These are phyloP conservation scores for Colletotrichum gigasporum DNA, from an alignment of 2,329 filamentous ascomycete species.

Conservation along the genomic window DNA sequence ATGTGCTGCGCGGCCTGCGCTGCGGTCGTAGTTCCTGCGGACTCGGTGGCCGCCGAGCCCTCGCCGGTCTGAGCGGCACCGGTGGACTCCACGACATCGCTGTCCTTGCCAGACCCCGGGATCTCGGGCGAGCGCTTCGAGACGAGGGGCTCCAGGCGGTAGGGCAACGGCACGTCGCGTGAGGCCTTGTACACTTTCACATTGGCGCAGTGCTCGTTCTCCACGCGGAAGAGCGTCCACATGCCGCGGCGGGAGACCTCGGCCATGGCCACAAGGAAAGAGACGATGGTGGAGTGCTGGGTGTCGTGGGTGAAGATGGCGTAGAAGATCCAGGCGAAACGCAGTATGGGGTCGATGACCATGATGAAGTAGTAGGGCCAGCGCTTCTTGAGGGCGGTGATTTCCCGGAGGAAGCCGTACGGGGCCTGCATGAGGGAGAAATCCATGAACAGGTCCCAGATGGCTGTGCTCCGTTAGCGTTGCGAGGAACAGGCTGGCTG, in stretches of 20 bases:
- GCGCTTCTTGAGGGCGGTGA: conserved; percentile 78
- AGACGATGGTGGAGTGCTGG: conserved; percentile 84
- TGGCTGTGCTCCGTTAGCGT: conserved; percentile 53
- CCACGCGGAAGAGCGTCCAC: conserved; percentile 93
- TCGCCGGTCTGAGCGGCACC: conserved; percentile 4
- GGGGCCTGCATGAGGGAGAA: conserved; percentile 89
- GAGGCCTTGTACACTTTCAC: conserved; percentile 90
- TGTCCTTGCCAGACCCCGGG: neutral
- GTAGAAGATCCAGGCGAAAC: conserved; percentile 96
- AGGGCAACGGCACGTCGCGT: conserved; percentile 87
- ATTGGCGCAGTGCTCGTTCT: conserved; percentile 97
- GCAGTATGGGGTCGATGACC: conserved; percentile 81
- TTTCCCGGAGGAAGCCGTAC: conserved; percentile 76
- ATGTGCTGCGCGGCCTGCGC: conserved; percentile 34
- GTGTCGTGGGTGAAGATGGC: conserved; percentile 81
- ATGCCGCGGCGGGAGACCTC: conserved; percentile 88
- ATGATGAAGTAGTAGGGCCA: conserved; percentile 92
- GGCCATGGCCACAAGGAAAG: conserved; percentile 80
- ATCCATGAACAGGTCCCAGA: conserved; percentile 98
- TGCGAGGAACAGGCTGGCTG: neutral
- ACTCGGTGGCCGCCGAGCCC: neutral
- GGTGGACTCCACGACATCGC: conserved; percentile 13
- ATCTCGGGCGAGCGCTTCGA: conserved; percentile 40
- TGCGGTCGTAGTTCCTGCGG: conserved; percentile 7
- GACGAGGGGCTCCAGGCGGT: conserved; percentile 65